Evolutionary conservation across 768 basidiomycete genomes (phyloP).

Genomic region (Obba rivulosa): DNA sequence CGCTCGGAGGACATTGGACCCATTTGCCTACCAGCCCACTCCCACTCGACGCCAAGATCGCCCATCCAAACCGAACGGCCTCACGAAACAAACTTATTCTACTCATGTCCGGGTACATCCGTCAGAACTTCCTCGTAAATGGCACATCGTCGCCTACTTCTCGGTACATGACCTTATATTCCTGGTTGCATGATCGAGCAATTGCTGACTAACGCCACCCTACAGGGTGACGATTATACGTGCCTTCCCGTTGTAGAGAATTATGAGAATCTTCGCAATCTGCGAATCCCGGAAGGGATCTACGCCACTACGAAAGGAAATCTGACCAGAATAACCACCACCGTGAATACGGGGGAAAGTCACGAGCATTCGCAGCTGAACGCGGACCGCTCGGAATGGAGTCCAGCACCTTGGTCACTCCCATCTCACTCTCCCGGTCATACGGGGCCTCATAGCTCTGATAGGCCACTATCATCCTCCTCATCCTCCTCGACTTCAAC

Average conservation of each 20-base stretch:
- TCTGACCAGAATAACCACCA: slow-evolving; percentile 21
- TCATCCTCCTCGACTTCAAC: slow-evolving; percentile 12
- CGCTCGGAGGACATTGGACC: slow-evolving; percentile 56
- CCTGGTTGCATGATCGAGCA: neutral
- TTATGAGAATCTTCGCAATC: slow-evolving; percentile 65
- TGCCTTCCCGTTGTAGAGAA: slow-evolving; percentile 68
- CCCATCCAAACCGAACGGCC: slow-evolving; percentile 73
- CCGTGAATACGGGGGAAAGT: slow-evolving; percentile 22
- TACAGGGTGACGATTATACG: slow-evolving; percentile 62
- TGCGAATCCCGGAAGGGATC: slow-evolving; percentile 66
- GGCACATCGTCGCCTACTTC: slow-evolving; percentile 84
- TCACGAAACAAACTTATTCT: slow-evolving; percentile 84
- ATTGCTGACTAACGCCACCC: slow-evolving; percentile 1
- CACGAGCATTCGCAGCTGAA: slow-evolving; percentile 15
- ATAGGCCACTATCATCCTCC: slow-evolving; percentile 10
- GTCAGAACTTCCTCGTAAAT: slow-evolving; percentile 55
- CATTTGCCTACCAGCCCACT: slow-evolving; percentile 49
- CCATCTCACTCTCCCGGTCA: slow-evolving; percentile 9
- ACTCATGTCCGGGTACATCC: slow-evolving; percentile 66
- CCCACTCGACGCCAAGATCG: slow-evolving; percentile 69
- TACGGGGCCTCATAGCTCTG: neutral
- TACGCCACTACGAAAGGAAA: slow-evolving; percentile 62
- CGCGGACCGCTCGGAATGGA: slow-evolving; percentile 16
- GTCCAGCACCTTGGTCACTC: slow-evolving; percentile 12
- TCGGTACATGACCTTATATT: slow-evolving; percentile 36